Evolutionary conservation across 73 alveolate genomes (phyloP).

Genomic region (Blepharisma stoltei): DNA sequence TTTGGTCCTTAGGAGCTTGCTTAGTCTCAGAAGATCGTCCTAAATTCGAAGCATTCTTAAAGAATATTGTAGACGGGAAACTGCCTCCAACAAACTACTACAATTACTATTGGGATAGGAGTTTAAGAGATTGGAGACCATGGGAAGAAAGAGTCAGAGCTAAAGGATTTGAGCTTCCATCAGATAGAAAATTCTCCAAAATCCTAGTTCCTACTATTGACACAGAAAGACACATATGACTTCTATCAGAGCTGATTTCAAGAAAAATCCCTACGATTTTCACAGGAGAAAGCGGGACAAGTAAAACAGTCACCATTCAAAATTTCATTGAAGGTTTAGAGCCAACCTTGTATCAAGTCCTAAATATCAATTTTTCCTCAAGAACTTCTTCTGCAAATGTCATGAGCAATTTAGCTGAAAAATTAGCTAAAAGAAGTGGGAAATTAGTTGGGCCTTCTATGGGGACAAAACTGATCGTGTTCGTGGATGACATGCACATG

Average conservation of each 20-base stretch:
- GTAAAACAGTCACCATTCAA: conserved; percentile 82
- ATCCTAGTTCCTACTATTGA: conserved; percentile 99
- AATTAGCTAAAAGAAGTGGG: conserved; percentile 91
- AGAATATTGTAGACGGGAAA: conserved; percentile 59
- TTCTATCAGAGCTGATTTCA: conserved; percentile 68
- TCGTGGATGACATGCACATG: conserved; percentile 98
- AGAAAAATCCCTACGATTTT: conserved; percentile 29
- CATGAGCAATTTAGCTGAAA: conserved; percentile 95
- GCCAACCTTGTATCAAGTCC: conserved; percentile 78
- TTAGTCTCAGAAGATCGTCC: conserved; percentile 89
- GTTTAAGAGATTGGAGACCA: conserved; percentile 61
- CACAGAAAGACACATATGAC: conserved; percentile 90
- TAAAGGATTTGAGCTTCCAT: conserved; percentile 58
- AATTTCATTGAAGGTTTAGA: conserved; percentile 78
- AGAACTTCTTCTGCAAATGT: conserved; percentile 95
- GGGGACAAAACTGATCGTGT: conserved; percentile 92
- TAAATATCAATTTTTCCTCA: conserved; percentile 99
- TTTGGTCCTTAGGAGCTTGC: conserved; percentile 98
- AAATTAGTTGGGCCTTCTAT: conserved; percentile 97
- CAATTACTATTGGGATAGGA: conserved; percentile 65
- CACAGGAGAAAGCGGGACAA: conserved; percentile 56
- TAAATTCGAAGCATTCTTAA: conserved; percentile 88
- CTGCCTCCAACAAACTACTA: conserved; percentile 67
- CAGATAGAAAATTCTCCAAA: conserved; percentile 93
- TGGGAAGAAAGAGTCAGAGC: conserved; percentile 86